Percentiles rank a stretch among this genome's conserved stretches.
Evolutionary conservation across 2,329 filamentous ascomycete genomes (phyloP).

Genomic region (Claviceps sp.): DNA sequence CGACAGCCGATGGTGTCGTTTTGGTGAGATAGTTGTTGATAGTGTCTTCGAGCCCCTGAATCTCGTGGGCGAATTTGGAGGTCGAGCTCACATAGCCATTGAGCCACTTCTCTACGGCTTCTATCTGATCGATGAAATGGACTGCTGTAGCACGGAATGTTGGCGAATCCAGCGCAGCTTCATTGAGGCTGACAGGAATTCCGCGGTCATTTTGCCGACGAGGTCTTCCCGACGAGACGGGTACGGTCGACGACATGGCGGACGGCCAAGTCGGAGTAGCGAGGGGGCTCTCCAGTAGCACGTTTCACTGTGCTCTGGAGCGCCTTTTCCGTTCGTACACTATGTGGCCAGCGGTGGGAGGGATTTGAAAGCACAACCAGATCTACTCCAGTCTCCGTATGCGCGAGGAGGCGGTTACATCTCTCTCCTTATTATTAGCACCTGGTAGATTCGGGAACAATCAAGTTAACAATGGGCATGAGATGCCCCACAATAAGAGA

Average conservation of each 20-base stretch:
- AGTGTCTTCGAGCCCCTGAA: constrained; percentile 63
- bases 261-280: not conserved
- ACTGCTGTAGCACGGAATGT: constrained; percentile 79
- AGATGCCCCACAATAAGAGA: not conserved
- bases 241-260: constrained; percentile 11
- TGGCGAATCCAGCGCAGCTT: constrained; percentile 91
- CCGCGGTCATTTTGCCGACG: constrained; percentile 20
- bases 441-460: not conserved
- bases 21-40: constrained; percentile 66
- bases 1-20: constrained; percentile 64
- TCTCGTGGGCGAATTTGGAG: constrained; percentile 43
- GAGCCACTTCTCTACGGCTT: constrained; percentile 85
- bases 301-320: constrained; percentile 1
- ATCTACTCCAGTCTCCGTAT: not conserved
- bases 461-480: too few species aligned
- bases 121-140: constrained; percentile 86
- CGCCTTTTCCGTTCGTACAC: not conserved
- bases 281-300: constrained; percentile 1
- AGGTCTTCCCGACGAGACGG: constrained; percentile 1
- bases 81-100: constrained; percentile 44
- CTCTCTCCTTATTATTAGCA: not conserved
- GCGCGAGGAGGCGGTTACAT: not conserved
- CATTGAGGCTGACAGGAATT: constrained; percentile 73
- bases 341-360: not conserved
- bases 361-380: not conserved